Evolutionary conservation across 139 green algal species (phyloP).

Genomic region (Desmodesmus armatus): DNA sequence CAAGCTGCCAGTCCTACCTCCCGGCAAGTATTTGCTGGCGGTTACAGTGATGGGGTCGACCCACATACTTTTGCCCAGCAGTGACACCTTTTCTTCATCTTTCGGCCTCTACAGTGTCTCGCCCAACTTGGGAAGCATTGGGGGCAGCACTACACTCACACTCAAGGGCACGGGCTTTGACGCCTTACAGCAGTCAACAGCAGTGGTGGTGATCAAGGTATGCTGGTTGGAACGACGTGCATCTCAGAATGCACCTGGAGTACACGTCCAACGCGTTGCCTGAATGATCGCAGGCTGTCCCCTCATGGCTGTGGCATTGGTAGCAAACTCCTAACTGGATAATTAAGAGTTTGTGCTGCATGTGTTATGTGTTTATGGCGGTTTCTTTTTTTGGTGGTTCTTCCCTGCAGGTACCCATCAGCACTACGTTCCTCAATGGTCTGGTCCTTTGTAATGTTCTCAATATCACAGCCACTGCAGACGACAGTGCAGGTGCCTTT

Average conservation of each 20-base stretch:
- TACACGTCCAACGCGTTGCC: no score
- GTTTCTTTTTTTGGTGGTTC: no score
- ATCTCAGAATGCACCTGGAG: no score
- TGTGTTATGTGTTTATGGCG: no score
- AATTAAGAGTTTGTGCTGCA: no score
- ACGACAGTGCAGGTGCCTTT: no score
- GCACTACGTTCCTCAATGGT: constrained; percentile 49
- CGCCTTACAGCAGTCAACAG: background rate
- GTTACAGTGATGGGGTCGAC: background rate
- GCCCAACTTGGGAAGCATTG: constrained; percentile 44
- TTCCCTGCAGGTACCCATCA: constrained; percentile 51
- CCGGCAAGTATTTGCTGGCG: constrained; percentile 38
- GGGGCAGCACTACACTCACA: constrained; percentile 41
- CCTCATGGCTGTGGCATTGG: no score
- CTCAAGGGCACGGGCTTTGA: constrained; percentile 52
- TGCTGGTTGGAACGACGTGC: no score
- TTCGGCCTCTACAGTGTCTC: constrained; percentile 33
- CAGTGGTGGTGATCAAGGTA: constrained; percentile 38
- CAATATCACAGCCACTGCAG: background rate
- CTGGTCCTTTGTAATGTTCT: constrained; percentile 22
- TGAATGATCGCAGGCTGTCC: no score
- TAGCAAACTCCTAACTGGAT: no score
- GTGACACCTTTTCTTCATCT: background rate
- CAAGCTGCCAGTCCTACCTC: background rate
- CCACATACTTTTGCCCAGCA: constrained; percentile 18